Evolutionary conservation across 1,284 basidiomycete genomes (phyloP), one percentile per base, ranked within the genome.

Genomic region (Boletus albobrunnescens): DNA sequence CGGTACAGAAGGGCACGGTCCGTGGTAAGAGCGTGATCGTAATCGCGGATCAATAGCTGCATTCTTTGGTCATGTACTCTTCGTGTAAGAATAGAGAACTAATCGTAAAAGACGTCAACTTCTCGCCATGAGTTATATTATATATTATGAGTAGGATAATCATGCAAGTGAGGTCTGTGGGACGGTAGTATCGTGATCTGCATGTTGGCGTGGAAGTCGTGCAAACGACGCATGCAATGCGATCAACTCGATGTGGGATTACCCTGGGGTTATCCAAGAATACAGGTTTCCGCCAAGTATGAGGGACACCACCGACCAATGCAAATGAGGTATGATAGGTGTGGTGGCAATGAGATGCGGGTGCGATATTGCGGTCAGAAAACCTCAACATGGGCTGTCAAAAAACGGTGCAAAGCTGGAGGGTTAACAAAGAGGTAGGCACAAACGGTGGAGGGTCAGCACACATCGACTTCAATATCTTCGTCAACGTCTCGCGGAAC

Each of bases 401-500:
- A 47, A 51, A 43, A 35, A 37, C 6, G 33, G 28, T 24, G 45
- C 28, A 38, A 44, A 43, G 17, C 33, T 20, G 27, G 27, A 7
- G 13, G 22, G 23, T 22, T 6, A 22, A 22, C 22, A 6, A 11
- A 31, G 6, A 32, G 27, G 22, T n/a, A 36, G 27, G 27, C 19
- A 12, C 10, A 12, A 36, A 44, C 12, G 24, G 22, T 33, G 38
- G 12, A 28, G 30, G 10, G 36, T 63, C 50, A 62, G 44, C 60
- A 62, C 13, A 62, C 50, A 16, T 62, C 60, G 31, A 66, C 46
- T 42, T 62, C 60, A 27, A 62, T 57, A 43, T 62, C 64, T 57
- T 62, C 64, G 16, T 66, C 62, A 26, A 48, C 26, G 28, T 41
- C 45, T 33, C 52, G 58, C 12, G 43, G 46, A 36, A 46, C 44